Evolutionary conservation across 2,329 filamentous ascomycete species (phyloP).

Genomic region (Alternaria rosae): DNA sequence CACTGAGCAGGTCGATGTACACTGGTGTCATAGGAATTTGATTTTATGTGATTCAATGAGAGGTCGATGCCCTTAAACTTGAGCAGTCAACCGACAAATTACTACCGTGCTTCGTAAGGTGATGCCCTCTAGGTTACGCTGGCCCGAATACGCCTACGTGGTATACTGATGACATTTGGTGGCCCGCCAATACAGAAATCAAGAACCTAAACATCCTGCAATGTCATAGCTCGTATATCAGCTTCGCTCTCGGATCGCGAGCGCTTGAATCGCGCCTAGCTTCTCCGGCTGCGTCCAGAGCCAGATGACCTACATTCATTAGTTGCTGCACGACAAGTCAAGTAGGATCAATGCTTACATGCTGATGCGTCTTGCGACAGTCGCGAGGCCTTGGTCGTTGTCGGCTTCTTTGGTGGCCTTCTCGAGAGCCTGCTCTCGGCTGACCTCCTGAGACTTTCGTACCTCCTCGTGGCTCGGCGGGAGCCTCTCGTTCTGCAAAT

Average conservation of each 20-base stretch:
- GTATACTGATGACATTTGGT: slow-evolving; percentile 35
- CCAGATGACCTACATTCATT: slow-evolving; percentile 50
- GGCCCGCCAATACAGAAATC: slow-evolving; percentile 30
- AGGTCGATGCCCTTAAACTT: slow-evolving; percentile 23
- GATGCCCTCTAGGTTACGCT: slow-evolving; percentile 36
- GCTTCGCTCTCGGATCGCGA: slow-evolving; percentile 24
- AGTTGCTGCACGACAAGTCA: slow-evolving; percentile 9
- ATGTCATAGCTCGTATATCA: slow-evolving; percentile 5
- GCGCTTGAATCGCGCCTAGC: slow-evolving; percentile 33
- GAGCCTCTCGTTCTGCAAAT: slow-evolving; percentile 93
- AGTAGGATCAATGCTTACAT: slow-evolving; percentile 73
- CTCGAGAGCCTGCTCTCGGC: slow-evolving; percentile 81
- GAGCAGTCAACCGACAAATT: slow-evolving; percentile 37
- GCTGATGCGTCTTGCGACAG: slow-evolving; percentile 89
- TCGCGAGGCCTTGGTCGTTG: slow-evolving; percentile 86
- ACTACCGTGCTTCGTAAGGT: slow-evolving; percentile 40
- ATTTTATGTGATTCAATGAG: slow-evolving; percentile 31
- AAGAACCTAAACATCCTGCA: slow-evolving; percentile 17
- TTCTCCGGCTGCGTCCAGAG: slow-evolving; percentile 45
- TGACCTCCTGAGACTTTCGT: slow-evolving; percentile 79
- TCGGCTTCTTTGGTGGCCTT: slow-evolving; percentile 88
- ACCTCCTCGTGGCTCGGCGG: slow-evolving; percentile 95
- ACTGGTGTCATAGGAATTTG: slow-evolving; percentile 10
- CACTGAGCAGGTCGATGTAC: background rate
- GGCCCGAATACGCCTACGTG: slow-evolving; percentile 38